Conservation (phyloP, 2,329 filamentous ascomycete genomes). For the Calonectria honghensis region DNA sequence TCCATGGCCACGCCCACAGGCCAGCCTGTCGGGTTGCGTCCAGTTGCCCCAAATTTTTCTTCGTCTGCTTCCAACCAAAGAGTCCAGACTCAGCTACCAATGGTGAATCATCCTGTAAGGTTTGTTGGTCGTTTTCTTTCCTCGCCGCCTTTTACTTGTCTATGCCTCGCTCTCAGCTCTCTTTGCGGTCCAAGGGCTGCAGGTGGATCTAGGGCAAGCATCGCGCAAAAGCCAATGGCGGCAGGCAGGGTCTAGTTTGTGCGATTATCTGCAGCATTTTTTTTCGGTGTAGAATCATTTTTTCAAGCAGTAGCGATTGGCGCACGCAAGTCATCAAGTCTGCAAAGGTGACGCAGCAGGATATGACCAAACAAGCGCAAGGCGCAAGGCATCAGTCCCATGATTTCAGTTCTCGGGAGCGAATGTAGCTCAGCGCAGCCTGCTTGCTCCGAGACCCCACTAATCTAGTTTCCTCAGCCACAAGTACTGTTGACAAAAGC, state of each 20-base stretch:
- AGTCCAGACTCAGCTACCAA: conserved; percentile 37
- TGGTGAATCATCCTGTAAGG: conserved; percentile 43
- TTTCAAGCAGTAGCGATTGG: not conserved
- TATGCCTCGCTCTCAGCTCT: conserved; percentile 32
- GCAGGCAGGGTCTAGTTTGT: conserved; percentile 34
- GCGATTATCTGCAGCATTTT: conserved; percentile 38
- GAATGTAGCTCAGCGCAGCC: conserved; percentile 28
- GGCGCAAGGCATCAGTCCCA: conserved; percentile 32
- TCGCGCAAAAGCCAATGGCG: conserved; percentile 41
- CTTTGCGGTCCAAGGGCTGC: conserved; percentile 26
- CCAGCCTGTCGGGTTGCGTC: conserved; percentile 58
- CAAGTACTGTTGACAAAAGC: conserved; percentile 42
- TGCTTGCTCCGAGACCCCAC: conserved; percentile 39
- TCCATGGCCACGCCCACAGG: conserved; percentile 35
- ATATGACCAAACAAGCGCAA: conserved; percentile 32
- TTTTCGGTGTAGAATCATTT: conserved; percentile 23
- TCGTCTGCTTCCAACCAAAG: conserved; percentile 37
- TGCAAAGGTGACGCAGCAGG: conserved; percentile 18
- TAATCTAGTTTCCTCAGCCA: conserved; percentile 38
- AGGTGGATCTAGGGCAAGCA: conserved; percentile 40
- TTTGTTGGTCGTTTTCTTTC: conserved; percentile 39
- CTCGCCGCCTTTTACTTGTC: conserved; percentile 38
- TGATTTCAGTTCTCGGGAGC: conserved; percentile 30
- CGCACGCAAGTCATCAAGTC: conserved; percentile 7
- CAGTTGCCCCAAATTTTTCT: conserved; percentile 49